Percentiles rank a stretch among this genome's conserved stretches.
phyloP scores from a whole-genome alignment of 768 basidiomycete genomes.

The Suillus sp. region DNA sequence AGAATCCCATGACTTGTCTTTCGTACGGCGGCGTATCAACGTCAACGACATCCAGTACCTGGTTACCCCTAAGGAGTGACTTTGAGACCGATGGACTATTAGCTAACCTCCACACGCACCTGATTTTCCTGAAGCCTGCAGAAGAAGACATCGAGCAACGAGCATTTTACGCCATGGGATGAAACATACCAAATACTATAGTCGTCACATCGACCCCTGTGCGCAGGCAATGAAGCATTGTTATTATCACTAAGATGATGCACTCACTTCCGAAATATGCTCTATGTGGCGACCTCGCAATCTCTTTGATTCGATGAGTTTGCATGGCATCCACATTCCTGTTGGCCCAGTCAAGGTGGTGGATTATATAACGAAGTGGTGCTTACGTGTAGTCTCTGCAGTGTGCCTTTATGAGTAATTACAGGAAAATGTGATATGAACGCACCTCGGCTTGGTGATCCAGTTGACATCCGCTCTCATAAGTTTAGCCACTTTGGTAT shows the following conservation, averaged over 20 bases:
- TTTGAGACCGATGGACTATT: conserved; percentile 7
- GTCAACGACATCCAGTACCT: conserved; percentile 76
- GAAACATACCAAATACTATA: conserved; percentile 70
- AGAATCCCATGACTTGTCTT: conserved; percentile 70
- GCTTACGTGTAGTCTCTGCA: conserved; percentile 75
- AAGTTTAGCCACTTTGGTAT: conserved; percentile 69
- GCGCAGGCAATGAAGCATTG: neutral
- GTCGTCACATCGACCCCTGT: conserved; percentile 65
- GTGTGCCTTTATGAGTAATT: conserved; percentile 1
- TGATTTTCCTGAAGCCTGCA: conserved; percentile 79
- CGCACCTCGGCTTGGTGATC: conserved; percentile 71
- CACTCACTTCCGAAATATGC: conserved; percentile 75
- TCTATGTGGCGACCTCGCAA: conserved; percentile 54
- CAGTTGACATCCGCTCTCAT: conserved; percentile 80
- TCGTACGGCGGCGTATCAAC: conserved; percentile 79
- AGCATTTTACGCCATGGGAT: neutral
- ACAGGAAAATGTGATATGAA: neutral
- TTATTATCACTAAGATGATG: neutral
- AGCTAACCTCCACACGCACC: conserved; percentile 38
- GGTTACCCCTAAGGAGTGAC: conserved; percentile 45
- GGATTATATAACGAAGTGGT: neutral
- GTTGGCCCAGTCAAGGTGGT: conserved; percentile 13
- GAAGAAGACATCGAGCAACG: conserved; percentile 3
- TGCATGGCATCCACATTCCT: conserved; percentile 80
- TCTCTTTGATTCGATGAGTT: conserved; percentile 70